phyloP scores from a whole-genome alignment of 805 yeast genomes.

The Clavispora vitiphila region DNA sequence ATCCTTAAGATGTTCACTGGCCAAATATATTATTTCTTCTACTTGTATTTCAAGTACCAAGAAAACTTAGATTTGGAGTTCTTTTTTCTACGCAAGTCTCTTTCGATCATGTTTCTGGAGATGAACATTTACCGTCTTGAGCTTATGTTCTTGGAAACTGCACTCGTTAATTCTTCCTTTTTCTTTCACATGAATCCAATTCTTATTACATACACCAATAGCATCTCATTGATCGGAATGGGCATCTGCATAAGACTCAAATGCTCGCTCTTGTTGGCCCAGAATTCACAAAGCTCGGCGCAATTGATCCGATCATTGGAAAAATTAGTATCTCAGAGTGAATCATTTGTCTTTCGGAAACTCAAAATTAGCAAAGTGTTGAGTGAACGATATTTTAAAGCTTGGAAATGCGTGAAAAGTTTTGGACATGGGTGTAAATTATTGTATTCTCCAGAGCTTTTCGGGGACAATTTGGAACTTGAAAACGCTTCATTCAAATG shows the following conservation, averaged over 20 bases:
- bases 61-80: conserved; percentile 11
- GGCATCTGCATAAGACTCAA: conserved; percentile 8
- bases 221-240: conserved; percentile 8
- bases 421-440: conserved; percentile 2
- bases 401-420: conserved; percentile 14
- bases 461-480: conserved; percentile 4
- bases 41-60: conserved; percentile 15
- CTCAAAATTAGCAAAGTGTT: conserved; percentile 9
- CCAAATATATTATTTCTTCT: conserved; percentile 15
- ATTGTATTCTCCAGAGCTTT: not conserved
- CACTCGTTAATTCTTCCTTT: conserved; percentile 9
- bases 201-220: conserved; percentile 6
- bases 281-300: not conserved
- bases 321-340: not conserved
- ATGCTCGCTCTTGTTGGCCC: conserved; percentile 5
- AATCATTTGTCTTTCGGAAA: conserved; percentile 3
- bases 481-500: conserved; percentile 5
- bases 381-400: conserved; percentile 13
- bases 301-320: conserved; percentile 1
- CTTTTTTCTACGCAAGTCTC: conserved; percentile 15
- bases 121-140: conserved; percentile 9
- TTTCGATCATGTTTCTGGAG: conserved; percentile 12
- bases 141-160: conserved; percentile 7
- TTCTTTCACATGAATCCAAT: conserved; percentile 10
- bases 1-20: conserved; percentile 11